Percentiles rank a stretch among this genome's conserved stretches.
These are phyloP conservation scores for Meyerozyma carpophila DNA, from an alignment of 1,139 yeast genomes.

Conservation along the genomic window DNA sequence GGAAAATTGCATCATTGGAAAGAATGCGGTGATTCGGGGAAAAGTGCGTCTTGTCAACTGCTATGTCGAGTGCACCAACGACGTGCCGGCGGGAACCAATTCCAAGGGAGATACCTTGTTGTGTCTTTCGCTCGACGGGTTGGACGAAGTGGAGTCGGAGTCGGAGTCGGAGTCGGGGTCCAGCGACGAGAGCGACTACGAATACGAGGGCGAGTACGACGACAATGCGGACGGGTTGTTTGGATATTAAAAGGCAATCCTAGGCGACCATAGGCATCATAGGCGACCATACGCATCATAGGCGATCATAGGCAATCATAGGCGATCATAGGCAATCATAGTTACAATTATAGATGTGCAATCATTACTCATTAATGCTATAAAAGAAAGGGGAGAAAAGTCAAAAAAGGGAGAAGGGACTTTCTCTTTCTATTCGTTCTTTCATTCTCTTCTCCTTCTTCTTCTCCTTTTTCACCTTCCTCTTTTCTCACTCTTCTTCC, in stretches of 20 bases:
- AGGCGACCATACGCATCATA: too few species aligned
- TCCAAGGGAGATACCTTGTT: constrained; percentile 82
- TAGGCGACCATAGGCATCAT: too few species aligned
- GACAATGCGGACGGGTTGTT: constrained; percentile 44
- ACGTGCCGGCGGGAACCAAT: constrained; percentile 55
- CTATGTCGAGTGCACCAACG: constrained; percentile 76
- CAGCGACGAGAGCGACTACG: constrained; percentile 19
- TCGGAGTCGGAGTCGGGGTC: constrained; percentile 16
- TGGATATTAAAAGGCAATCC: constrained; percentile 31
- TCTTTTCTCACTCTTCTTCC: constrained; percentile 3
- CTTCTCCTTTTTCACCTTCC: constrained; percentile 3
- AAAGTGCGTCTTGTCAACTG: constrained; percentile 68
- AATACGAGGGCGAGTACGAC: constrained; percentile 25
- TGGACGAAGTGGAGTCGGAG: constrained; percentile 25
- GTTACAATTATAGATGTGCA: too few species aligned
- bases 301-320: too few species aligned
- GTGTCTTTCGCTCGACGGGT: constrained; percentile 54
- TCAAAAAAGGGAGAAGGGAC: neutral
- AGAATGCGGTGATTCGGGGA: constrained; percentile 51
- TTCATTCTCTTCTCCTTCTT: constrained; percentile 6
- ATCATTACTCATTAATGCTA: neutral
- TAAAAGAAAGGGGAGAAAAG: neutral
- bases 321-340: too few species aligned
- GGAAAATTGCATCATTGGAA: constrained; percentile 88
- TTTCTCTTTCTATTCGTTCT: neutral